These are phyloP conservation scores for Clarireedia sp. DNA, from an alignment of 2,329 filamentous ascomycete genomes.

Conservation along the genomic window DNA sequence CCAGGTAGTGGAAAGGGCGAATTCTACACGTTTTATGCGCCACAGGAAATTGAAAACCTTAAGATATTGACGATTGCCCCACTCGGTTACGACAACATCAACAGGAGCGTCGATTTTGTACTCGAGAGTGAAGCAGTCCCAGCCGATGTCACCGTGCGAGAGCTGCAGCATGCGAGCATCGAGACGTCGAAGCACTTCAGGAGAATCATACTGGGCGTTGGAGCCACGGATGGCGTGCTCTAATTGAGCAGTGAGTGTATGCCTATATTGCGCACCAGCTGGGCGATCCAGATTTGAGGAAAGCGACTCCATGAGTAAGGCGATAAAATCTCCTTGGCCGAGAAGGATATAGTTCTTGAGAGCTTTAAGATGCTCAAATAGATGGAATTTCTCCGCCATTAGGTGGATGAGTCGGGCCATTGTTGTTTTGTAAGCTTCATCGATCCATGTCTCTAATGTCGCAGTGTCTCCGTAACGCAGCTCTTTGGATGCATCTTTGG, in stretches of 20 bases:
- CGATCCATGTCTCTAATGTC: constrained; percentile 85
- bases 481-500: constrained; percentile 85
- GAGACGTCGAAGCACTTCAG: constrained; percentile 81
- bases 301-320: constrained; percentile 91
- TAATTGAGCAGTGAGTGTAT: constrained; percentile 93
- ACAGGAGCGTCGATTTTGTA: constrained; percentile 97
- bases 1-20: constrained; percentile 85
- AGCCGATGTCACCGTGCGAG: constrained; percentile 92
- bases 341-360: constrained; percentile 92
- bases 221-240: constrained; percentile 96
- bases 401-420: constrained; percentile 91
- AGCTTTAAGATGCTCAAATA: constrained; percentile 86
- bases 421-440: constrained; percentile 94
- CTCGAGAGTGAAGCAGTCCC: constrained; percentile 98
- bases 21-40: constrained; percentile 96
- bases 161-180: constrained; percentile 98
- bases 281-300: constrained; percentile 88
- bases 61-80: constrained; percentile 91
- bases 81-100: constrained; percentile 94
- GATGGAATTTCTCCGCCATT: constrained; percentile 90
- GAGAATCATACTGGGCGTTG: constrained; percentile 90
- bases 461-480: constrained; percentile 88
- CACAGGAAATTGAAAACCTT: constrained; percentile 99
- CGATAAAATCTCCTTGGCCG: constrained; percentile 95
- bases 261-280: constrained; percentile 92